These are phyloP conservation scores for Emergomyces africanus DNA, from an alignment of 2,329 filamentous ascomycete genomes.

Conservation along the genomic window DNA sequence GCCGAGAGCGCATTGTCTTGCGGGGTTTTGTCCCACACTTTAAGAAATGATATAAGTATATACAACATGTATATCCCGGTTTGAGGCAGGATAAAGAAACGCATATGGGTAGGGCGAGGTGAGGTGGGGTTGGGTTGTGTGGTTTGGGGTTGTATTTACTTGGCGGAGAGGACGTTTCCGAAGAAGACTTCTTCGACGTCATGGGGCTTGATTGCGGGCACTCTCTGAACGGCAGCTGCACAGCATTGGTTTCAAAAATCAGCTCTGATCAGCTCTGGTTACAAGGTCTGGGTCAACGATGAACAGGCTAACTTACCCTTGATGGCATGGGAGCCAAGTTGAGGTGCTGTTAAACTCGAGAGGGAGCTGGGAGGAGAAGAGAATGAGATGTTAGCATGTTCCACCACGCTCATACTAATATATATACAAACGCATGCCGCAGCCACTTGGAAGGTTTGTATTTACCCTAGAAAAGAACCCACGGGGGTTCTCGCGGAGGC, in stretches of 20 bases:
- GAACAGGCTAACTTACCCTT: slow-evolving; percentile 50
- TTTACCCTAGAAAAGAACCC: slow-evolving; percentile 86
- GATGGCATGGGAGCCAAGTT: slow-evolving; percentile 84
- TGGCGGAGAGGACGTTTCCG: slow-evolving; percentile 93
- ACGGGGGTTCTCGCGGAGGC: slow-evolving; percentile 82
- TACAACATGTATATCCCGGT: neutral
- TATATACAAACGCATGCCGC: neutral
- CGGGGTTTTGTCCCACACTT: slow-evolving; percentile 91
- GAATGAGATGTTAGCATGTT: slow-evolving; percentile 1
- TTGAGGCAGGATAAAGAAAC: slow-evolving; percentile 1
- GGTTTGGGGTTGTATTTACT: slow-evolving; percentile 44
- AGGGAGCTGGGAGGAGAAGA: slow-evolving; percentile 52
- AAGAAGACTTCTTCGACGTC: slow-evolving; percentile 96
- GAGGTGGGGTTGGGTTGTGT: neutral
- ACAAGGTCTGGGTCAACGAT: neutral
- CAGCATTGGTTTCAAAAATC: too few relatives aligned
- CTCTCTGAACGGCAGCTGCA: slow-evolving; percentile 65
- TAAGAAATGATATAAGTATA: slow-evolving; percentile 6
- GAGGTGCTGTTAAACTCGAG: slow-evolving; percentile 69
- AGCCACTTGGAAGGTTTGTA: slow-evolving; percentile 7
- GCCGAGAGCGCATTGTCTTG: slow-evolving; percentile 81
- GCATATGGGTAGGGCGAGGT: neutral
- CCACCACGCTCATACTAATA: neutral
- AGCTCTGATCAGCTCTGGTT: neutral
- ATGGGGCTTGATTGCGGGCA: slow-evolving; percentile 71